phyloP scores from a whole-genome alignment of 2,329 filamentous ascomycete genomes.

The Colletotrichum destructivum region DNA sequence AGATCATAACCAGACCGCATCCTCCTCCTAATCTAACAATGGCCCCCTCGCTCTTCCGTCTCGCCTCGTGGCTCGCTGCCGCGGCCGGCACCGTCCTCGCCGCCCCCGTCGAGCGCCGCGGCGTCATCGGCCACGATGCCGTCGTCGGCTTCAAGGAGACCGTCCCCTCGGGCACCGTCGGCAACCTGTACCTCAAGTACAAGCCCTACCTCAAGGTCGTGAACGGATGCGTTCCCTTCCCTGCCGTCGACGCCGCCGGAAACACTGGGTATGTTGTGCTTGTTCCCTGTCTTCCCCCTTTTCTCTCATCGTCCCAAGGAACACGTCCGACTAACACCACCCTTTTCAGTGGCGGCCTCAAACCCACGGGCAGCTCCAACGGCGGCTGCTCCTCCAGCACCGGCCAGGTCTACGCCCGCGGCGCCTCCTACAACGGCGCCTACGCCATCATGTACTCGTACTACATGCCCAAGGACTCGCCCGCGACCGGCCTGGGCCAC shows the following conservation, averaged over 20 bases:
- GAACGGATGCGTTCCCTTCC: slow-evolving; percentile 75
- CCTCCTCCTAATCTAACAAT: slow-evolving; percentile 11
- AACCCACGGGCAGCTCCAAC: slow-evolving; percentile 46
- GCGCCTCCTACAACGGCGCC: slow-evolving; percentile 46
- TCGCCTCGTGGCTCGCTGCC: slow-evolving; percentile 41
- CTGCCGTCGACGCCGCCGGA: slow-evolving; percentile 70
- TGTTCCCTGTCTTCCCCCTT: background rate
- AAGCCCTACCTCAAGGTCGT: slow-evolving; percentile 59
- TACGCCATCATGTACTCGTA: slow-evolving; percentile 54
- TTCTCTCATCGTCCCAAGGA: no score
- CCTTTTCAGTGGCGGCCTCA: slow-evolving; percentile 48
- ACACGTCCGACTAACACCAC: slow-evolving; percentile 35
- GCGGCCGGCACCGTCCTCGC: slow-evolving; percentile 38
- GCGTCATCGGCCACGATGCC: slow-evolving; percentile 50
- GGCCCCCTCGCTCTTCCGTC: slow-evolving; percentile 40
- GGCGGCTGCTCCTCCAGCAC: slow-evolving; percentile 49
- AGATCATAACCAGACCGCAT: background rate
- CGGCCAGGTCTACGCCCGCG: slow-evolving; percentile 54
- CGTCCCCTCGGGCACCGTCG: slow-evolving; percentile 49
- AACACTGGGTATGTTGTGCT: slow-evolving; percentile 66
- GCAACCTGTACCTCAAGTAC: slow-evolving; percentile 52
- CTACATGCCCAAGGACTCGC: slow-evolving; percentile 60
- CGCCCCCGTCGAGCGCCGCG: slow-evolving; percentile 48
- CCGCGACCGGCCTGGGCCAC: slow-evolving; percentile 53
- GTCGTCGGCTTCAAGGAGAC: slow-evolving; percentile 52